Percentiles rank a stretch among this genome's conserved stretches.
phyloP scores from a whole-genome alignment of 805 yeast genomes.

The Clavispora vitiphila region DNA sequence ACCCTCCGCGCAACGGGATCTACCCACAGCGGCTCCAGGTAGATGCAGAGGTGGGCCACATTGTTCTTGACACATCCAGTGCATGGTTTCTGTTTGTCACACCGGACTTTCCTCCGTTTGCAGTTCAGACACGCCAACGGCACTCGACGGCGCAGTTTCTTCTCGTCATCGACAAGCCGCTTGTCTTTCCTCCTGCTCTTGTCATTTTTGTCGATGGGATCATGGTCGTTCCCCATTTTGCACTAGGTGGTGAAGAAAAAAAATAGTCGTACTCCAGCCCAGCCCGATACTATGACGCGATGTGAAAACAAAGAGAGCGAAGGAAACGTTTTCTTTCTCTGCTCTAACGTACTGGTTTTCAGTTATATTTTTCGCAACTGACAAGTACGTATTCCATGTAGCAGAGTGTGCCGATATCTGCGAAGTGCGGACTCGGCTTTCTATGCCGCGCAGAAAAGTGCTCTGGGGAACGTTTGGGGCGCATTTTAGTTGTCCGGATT shows the following conservation, averaged over 20 bases:
- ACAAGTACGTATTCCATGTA: neutral
- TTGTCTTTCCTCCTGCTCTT: neutral
- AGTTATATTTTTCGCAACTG: no score
- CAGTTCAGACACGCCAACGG: slow-evolving; percentile 39
- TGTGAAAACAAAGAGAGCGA: no score
- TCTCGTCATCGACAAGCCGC: neutral
- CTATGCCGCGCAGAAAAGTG: neutral
- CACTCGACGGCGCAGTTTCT: slow-evolving; percentile 26
- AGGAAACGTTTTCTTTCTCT: no score
- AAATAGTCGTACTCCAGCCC: no score
- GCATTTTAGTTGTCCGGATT: no score
- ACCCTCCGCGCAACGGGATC: slow-evolving; percentile 8
- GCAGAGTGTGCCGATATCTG: neutral
- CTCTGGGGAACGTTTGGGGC: no score
- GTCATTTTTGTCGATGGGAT: neutral
- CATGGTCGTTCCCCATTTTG: neutral
- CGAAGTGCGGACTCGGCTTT: slow-evolving; percentile 3
- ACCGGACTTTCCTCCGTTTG: slow-evolving; percentile 38
- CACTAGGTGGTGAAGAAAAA: no score
- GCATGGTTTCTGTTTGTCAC: slow-evolving; percentile 40
- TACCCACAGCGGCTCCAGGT: slow-evolving; percentile 38
- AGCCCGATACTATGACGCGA: no score
- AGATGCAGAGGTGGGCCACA: slow-evolving; percentile 36
- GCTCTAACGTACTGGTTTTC: no score
- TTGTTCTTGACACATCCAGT: slow-evolving; percentile 38